Evolutionary conservation across 2,329 filamentous ascomycete genomes (phyloP).

Genomic region (Acephala macrosclerotiorum): DNA sequence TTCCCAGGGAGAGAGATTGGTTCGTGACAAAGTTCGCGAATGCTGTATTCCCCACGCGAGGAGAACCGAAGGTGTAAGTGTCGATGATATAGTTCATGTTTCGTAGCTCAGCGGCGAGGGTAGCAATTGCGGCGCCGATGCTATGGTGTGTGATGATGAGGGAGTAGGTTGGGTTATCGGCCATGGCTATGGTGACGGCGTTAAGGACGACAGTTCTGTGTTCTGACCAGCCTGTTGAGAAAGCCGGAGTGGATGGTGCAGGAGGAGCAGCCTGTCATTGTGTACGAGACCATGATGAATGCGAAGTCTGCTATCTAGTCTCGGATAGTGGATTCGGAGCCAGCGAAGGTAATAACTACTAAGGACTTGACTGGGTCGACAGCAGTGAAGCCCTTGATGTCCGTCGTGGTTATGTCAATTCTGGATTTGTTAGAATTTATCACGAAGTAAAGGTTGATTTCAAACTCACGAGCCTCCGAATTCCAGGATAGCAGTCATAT

Average conservation of each 20-base stretch:
- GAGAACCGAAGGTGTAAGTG: constrained; percentile 42
- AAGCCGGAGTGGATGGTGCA: constrained; percentile 41
- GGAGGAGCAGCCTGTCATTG: constrained; percentile 9
- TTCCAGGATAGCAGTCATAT: constrained; percentile 26
- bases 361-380: constrained; percentile 25
- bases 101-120: constrained; percentile 40
- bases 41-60: constrained; percentile 41
- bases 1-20: constrained; percentile 43
- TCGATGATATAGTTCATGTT: constrained; percentile 23
- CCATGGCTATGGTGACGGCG: constrained; percentile 28
- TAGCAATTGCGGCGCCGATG: constrained; percentile 42
- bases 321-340: constrained; percentile 26
- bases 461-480: constrained; percentile 28
- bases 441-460: neutral
- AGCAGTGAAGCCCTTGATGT: constrained; percentile 35
- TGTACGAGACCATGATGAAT: constrained; percentile 15
- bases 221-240: constrained; percentile 29
- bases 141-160: constrained; percentile 42
- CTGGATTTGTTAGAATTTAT: neutral
- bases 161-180: constrained; percentile 34
- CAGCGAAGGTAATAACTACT: constrained; percentile 35
- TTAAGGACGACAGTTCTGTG: constrained; percentile 30
- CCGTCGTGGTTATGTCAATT: constrained; percentile 18
- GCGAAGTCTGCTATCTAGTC: constrained; percentile 30
- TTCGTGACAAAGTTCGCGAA: constrained; percentile 39